phyloP scores from a whole-genome alignment of 129 eudicot species.

The Chrysanthemum makinoi region DNA sequence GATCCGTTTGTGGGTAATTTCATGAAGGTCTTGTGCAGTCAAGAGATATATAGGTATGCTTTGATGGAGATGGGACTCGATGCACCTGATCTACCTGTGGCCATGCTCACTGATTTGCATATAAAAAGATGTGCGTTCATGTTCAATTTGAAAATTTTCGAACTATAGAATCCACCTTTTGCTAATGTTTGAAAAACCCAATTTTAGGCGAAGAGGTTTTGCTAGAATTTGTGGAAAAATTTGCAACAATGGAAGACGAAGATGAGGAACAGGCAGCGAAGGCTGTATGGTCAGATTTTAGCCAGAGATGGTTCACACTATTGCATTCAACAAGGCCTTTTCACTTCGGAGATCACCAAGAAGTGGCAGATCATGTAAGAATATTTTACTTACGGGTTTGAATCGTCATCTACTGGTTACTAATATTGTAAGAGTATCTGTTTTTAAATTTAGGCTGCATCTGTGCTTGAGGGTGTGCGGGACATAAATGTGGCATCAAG shows the following conservation, averaged over 20 bases:
- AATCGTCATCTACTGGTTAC: too few relatives aligned
- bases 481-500: slow-evolving; percentile 75
- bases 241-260: slow-evolving; percentile 16
- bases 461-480: slow-evolving; percentile 61
- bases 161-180: too few relatives aligned
- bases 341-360: slow-evolving; percentile 46
- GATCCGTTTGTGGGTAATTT: slow-evolving; percentile 75
- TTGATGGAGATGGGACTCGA: slow-evolving; percentile 85
- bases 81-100: slow-evolving; percentile 72
- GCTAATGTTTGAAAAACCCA: too few relatives aligned
- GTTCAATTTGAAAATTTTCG: background rate
- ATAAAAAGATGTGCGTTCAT: slow-evolving; percentile 50
- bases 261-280: slow-evolving; percentile 38
- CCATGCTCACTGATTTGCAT: slow-evolving; percentile 73
- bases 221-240: slow-evolving; percentile 48
- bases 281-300: slow-evolving; percentile 82
- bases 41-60: slow-evolving; percentile 78
- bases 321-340: slow-evolving; percentile 78
- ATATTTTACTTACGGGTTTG: too few relatives aligned
- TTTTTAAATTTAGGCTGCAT: slow-evolving; percentile 49
- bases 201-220: slow-evolving; percentile 57
- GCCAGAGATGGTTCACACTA: slow-evolving; percentile 79
- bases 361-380: slow-evolving; percentile 75
- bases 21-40: slow-evolving; percentile 78
- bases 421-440: background rate